Evolutionary conservation across 805 yeast species (phyloP), one percentile per base, ranked within the genome.

Genomic region (Metschnikowia vanudenii): DNA sequence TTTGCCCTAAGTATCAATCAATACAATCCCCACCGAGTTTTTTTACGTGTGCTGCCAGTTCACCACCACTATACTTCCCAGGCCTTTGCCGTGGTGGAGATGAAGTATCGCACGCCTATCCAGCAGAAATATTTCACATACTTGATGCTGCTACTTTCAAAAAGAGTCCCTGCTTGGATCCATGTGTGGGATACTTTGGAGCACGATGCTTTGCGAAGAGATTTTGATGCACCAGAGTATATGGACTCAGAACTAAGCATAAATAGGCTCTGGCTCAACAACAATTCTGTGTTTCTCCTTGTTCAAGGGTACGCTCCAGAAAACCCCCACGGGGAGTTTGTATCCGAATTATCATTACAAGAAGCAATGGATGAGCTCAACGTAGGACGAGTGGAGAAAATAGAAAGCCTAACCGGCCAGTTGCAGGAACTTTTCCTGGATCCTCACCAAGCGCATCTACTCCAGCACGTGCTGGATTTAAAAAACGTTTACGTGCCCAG

Each of bases 191-290:
- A 51, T 26, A 50, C 53, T 11, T 13, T 43, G 20, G 51, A 51
- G 33, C 53, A 51, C 33, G 55, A 51, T 24, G 53, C 48, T 9
- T 36, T 51, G 12, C 53, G 55, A n/a, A 43, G 55, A n/a, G 55
- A 51, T 35, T 51, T 51, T 19, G 18, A 13, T 12, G 46, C 43
- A 1, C 55, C 55, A 2, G 16, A 14, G 11, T 34, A 46, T 20
- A 46, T 51, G 51, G 51, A 51, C 41, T 34, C 49, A 12, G 50
- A 46, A 37, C 39, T 51, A 13, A 39, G 51, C 30, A 31, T 39
- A 32, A 46, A 51, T 31, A 39, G 55, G 18, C 50, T 51, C 19
- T 51, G 52, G 45, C 32, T 51, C 14, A 40, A 28, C 4, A 12
- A 29, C 4, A 41, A 41, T 13, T 11, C 29, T 9, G 50, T 47